Evolutionary conservation across 495 filamentous ascomycete species (phyloP), one percentile per base, ranked within the genome.

Genomic region (Podospora tetraspora): DNA sequence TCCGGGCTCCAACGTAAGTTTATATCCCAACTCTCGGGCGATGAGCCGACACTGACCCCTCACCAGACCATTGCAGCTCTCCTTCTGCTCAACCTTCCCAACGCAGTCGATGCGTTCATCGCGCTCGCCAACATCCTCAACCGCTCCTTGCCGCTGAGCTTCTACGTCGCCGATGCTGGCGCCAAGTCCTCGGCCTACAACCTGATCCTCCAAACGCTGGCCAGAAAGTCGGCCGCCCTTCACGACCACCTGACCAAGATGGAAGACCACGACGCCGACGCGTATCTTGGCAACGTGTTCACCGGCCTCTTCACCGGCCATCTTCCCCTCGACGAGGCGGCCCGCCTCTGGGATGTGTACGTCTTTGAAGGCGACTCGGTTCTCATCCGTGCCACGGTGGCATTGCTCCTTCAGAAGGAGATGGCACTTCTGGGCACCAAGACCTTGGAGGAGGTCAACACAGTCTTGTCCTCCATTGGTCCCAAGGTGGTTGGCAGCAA

Each of bases 281-380:
- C 76, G 3, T 89, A 86, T 63, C 81, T 88, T 12, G 75, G 77
- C 16, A 74, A 81, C 19, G 68, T 87, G 63, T 88, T 88, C 69
- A 75, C 79, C 10, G 77, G 80, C 37, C 78, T 88, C 13, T 87
- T 87, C 69, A 86, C 86, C 3, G 70, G 75, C n/a, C 79, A 83
- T 60, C 76, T 86, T 19, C 81, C 83, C 27, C 78, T 97, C 3
- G 94, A 97, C 70, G 85, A 90, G 63, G 87, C 87, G 13, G 88
- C 88, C 30, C 85, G 95, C 12, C 81, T 98, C 4, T 97, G 92
- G 93, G 95, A 99, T 74, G 91, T 96, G 27, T 95, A 92, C 81
- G 89, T 94, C 2, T 97, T 98, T 67, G 95, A 99, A 75, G 94
- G 93, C 3, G 95, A 98, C 72, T 84, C 86, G 10, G 84, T 93